Evolutionary conservation across 148 eudicot species (phyloP), one percentile per base, ranked within the genome.

Genomic region (Fallopia convolvulus): DNA sequence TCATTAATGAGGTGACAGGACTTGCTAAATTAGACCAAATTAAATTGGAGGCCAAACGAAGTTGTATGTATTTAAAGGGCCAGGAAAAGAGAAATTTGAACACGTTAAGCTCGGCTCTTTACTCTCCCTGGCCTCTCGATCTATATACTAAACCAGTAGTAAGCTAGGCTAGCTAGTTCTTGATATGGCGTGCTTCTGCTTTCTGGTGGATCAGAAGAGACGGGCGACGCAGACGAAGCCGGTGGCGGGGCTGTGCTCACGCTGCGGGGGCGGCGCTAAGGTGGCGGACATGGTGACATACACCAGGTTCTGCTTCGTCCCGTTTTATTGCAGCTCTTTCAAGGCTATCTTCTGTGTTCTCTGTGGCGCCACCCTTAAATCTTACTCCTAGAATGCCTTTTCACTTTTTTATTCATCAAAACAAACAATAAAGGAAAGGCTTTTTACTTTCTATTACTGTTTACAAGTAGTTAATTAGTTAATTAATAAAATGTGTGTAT

Each of bases 231-330:
- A 84, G 52, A 78, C 81, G 72, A 84, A 79, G 77, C 88, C 91
- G 56, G 90, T 81, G 71, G 97, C 93, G 0, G 93, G 89, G 12
- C 61, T 73, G 76, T 91, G 97, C 50, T 88, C 93, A 17, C 42
- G 88, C 84, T 91, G 97, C 75, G 84, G 88, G 2, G 63, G 88
- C n/a, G 86, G 90, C 0, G 97, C 97, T 0, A 87, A 85, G n/a
- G 89, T 91, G 55, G 96, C 96, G 0, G 93, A 89, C 47, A 89
- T 91, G 90, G 75, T 80, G 47, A 88, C 88, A 6, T 39, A 79
- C 15, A 88, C 91, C 0, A 83, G 90, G 68, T 85, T 87, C 78
- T 89, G 93, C 81, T 83, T 50, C 58, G 76, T 91, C 61, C 93
- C 93, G 58, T 82, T 91, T 63, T 87, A 91, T 61, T 79, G 85